These are phyloP conservation scores for Penstemon barbatus DNA, from an alignment of 257 asterid genomes.

Conservation along the genomic window DNA sequence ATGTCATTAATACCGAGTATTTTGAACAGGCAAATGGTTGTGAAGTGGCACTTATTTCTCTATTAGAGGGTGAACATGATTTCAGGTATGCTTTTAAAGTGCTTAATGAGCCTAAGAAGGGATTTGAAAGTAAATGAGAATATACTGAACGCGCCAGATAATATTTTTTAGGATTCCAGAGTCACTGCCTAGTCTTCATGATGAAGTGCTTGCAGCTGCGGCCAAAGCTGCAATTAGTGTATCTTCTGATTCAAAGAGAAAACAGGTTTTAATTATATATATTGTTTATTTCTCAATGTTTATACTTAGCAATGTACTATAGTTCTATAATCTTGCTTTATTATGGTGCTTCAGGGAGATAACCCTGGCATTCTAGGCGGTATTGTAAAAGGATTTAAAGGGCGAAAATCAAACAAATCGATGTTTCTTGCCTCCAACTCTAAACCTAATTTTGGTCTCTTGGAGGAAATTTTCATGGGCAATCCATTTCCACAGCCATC, in stretches of 20 bases:
- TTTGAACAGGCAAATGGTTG: constrained; percentile 60
- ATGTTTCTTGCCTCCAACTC: constrained; percentile 35
- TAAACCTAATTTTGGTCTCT: constrained; percentile 48
- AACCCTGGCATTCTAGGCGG: constrained; percentile 60
- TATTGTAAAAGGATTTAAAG: constrained; percentile 69
- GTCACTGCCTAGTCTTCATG: constrained; percentile 80
- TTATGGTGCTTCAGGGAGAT: constrained; percentile 52
- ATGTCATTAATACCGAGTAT: constrained; percentile 22
- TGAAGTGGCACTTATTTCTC: constrained; percentile 78
- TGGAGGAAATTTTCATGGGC: constrained; percentile 58
- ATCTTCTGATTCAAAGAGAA: constrained; percentile 58
- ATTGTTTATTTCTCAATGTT: constrained; percentile 26
- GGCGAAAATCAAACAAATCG: constrained; percentile 43
- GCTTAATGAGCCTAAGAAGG: constrained; percentile 19
- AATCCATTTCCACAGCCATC: constrained; percentile 48
- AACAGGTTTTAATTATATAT: constrained; percentile 48
- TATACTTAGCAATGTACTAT: constrained; percentile 25
- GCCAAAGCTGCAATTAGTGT: constrained; percentile 60
- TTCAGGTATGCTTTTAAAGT: constrained; percentile 57
- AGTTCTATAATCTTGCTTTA: constrained; percentile 26
- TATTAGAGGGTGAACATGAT: constrained; percentile 62
- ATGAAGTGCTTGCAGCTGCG: constrained; percentile 89
- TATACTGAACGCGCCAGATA: constrained; percentile 27
- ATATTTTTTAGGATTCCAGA: constrained; percentile 62
- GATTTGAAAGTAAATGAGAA: constrained; percentile 16